A percentile compares a stretch with the other conserved stretches of the same genome.
phyloP scores from a whole-genome alignment of 2,329 filamentous ascomycete genomes.

The Pseudogymnoascus destructans region DNA sequence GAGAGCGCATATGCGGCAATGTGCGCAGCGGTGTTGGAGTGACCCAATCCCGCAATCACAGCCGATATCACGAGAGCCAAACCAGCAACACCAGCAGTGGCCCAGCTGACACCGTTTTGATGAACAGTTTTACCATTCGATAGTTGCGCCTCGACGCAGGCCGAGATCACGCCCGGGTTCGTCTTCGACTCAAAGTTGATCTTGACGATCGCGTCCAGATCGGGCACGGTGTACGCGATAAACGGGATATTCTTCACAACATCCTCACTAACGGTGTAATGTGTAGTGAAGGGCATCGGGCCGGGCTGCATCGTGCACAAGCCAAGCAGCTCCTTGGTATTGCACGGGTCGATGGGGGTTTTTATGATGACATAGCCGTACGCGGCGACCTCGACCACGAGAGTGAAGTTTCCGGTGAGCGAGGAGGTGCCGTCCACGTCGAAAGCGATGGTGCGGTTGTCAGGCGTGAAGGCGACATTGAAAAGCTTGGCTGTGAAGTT shows the following conservation, averaged over 20 bases:
- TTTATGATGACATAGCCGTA: slow-evolving; percentile 68
- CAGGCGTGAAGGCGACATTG: slow-evolving; percentile 67
- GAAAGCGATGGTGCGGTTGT: slow-evolving; percentile 59
- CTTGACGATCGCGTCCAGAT: slow-evolving; percentile 75
- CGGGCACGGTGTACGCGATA: slow-evolving; percentile 80
- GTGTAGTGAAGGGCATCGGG: slow-evolving; percentile 64
- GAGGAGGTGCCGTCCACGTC: slow-evolving; percentile 72
- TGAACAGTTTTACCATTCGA: slow-evolving; percentile 91
- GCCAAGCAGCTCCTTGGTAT: slow-evolving; percentile 48
- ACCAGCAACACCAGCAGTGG: slow-evolving; percentile 75
- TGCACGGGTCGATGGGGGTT: slow-evolving; percentile 62
- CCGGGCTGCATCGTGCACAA: slow-evolving; percentile 87
- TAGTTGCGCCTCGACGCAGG: slow-evolving; percentile 76
- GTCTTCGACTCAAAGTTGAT: slow-evolving; percentile 52
- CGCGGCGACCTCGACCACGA: slow-evolving; percentile 62
- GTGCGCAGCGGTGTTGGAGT: slow-evolving; percentile 88
- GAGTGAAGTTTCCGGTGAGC: slow-evolving; percentile 68
- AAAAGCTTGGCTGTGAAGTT: slow-evolving; percentile 81
- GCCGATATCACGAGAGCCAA: slow-evolving; percentile 74
- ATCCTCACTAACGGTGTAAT: slow-evolving; percentile 42
- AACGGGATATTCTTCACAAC: slow-evolving; percentile 57
- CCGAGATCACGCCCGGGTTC: slow-evolving; percentile 43
- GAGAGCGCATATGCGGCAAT: slow-evolving; percentile 87
- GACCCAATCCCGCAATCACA: slow-evolving; percentile 77
- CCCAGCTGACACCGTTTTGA: slow-evolving; percentile 78